Evolutionary conservation across 176 grass and related monocot genomes (phyloP).

Genomic region (Aegilops sharonensis): DNA sequence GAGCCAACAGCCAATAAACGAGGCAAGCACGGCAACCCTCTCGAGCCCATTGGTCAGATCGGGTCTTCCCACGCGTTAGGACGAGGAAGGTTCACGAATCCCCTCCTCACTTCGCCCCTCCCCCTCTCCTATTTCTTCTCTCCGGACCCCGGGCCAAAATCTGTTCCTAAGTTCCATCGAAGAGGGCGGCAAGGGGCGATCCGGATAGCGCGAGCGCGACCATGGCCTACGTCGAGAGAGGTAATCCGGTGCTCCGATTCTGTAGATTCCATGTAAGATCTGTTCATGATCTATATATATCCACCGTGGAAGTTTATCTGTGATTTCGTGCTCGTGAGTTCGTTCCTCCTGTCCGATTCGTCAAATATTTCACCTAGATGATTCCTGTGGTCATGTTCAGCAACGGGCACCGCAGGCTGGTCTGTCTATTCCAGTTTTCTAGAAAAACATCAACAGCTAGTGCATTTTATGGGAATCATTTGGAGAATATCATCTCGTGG

Average conservation of each 20-base stretch:
- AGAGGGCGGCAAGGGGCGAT: slow-evolving; percentile 17
- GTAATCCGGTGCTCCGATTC: slow-evolving; percentile 16
- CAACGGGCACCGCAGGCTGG: not conserved
- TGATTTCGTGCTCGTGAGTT: slow-evolving; percentile 4
- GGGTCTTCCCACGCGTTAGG: slow-evolving; percentile 6
- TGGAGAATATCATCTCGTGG: not conserved
- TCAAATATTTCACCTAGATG: not conserved
- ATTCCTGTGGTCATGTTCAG: not conserved
- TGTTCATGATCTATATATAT: not conserved
- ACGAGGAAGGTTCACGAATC: slow-evolving; percentile 41
- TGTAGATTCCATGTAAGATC: not conserved
- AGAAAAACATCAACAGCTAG: not conserved
- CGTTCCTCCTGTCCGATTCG: not conserved
- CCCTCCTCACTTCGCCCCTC: slow-evolving; percentile 10
- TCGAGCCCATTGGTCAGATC: not conserved
- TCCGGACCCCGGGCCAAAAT: not conserved
- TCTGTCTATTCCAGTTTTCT: not conserved
- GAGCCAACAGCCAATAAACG: not conserved
- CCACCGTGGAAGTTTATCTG: not conserved
- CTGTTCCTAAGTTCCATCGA: not conserved
- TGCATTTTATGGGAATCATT: not conserved
- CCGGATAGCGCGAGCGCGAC: not conserved
- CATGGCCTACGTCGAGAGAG: slow-evolving; percentile 63
- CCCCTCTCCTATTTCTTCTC: slow-evolving; percentile 1
- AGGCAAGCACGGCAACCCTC: not conserved